phyloP scores from a whole-genome alignment of 768 basidiomycete species.

The Strobilomyces dryophilus region DNA sequence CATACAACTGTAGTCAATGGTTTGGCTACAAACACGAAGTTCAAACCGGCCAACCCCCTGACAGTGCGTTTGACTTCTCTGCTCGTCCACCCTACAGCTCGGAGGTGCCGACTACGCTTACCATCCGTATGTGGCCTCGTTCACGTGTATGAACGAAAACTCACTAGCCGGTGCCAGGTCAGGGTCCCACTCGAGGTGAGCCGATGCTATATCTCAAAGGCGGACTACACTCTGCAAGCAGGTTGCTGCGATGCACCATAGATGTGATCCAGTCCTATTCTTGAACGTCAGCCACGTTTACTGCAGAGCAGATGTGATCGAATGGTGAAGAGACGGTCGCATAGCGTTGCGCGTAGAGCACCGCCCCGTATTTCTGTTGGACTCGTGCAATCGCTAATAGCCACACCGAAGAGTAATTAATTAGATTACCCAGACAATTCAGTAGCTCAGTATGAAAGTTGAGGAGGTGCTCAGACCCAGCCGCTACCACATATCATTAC shows the following conservation, averaged over 20 bases:
- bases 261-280: no score
- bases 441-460: no score
- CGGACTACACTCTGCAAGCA: not conserved
- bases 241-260: no score
- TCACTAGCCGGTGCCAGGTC: conserved; percentile 74
- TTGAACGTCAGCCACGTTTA: no score
- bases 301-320: not conserved
- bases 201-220: not conserved
- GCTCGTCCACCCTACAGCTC: conserved; percentile 84
- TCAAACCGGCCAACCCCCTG: conserved; percentile 72
- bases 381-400: no score
- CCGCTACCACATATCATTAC: no score
- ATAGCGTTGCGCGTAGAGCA: not conserved
- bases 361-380: not conserved
- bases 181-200: conserved; percentile 48
- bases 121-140: not conserved
- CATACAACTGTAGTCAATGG: no score
- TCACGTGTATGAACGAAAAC: conserved; percentile 20
- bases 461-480: no score
- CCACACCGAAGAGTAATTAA: no score
- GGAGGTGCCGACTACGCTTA: conserved; percentile 65
- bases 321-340: not conserved
- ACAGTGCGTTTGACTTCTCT: conserved; percentile 79
- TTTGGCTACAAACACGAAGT: conserved; percentile 61
- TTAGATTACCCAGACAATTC: no score